Conservation (phyloP, 2,329 filamentous ascomycete species). For the Penicillium sp. region DNA sequence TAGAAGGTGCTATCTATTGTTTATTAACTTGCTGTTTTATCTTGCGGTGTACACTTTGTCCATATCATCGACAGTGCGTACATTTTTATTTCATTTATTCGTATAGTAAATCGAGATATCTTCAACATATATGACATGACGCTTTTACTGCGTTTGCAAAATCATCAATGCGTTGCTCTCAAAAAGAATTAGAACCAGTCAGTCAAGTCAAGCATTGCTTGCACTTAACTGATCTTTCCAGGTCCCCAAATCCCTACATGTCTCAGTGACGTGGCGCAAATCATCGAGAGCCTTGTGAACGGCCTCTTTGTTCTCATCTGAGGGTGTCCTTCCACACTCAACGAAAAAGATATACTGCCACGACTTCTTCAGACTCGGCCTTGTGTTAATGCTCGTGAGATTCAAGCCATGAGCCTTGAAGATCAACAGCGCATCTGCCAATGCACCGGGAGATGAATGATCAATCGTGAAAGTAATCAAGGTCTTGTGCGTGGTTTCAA, state of each 20-base stretch:
- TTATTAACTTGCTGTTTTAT: not conserved
- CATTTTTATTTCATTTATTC: not conserved
- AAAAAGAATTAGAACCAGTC: not conserved
- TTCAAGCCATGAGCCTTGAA: conserved; percentile 74
- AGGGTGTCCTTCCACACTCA: conserved; percentile 68
- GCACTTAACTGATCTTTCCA: conserved; percentile 37
- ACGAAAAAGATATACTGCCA: conserved; percentile 97
- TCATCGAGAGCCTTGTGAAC: conserved; percentile 34
- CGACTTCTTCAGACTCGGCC: conserved; percentile 69
- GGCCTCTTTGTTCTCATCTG: conserved; percentile 27
- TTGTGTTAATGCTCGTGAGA: conserved; percentile 83
- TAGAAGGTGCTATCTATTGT: conserved; percentile 3
- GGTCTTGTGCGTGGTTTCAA: conserved; percentile 55
- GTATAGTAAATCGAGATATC: not conserved
- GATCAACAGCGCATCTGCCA: conserved; percentile 75
- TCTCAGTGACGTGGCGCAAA: conserved; percentile 38
- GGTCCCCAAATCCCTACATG: conserved; percentile 41
- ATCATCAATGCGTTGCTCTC: not conserved
- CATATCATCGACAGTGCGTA: not conserved
- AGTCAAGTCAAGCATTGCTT: not conserved
- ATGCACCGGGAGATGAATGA: conserved; percentile 72
- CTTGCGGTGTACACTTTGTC: not conserved
- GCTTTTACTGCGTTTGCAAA: not conserved
- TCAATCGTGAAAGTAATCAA: conserved; percentile 81
- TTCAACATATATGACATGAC: not conserved